phyloP scores from a whole-genome alignment of 306 rosid species.

The Lagenaria siceraria region DNA sequence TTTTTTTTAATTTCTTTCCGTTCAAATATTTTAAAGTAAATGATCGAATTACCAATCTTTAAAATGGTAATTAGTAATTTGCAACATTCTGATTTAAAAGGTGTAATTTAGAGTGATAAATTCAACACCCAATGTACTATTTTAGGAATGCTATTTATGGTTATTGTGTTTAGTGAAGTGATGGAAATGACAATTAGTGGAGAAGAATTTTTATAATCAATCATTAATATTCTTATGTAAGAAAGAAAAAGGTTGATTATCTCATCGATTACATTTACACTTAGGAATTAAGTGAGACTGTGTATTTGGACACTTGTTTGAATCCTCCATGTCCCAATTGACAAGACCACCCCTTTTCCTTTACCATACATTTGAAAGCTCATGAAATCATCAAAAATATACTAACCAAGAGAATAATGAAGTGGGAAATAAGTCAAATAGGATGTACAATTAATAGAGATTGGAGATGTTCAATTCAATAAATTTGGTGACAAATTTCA shows the following conservation, averaged over 20 bases:
- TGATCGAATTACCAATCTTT: too few species aligned
- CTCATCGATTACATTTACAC: neutral
- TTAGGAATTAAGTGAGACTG: neutral
- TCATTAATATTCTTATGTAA: neutral
- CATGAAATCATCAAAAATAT: neutral
- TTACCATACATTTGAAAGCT: neutral
- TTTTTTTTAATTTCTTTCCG: too few species aligned
- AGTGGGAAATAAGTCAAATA: neutral
- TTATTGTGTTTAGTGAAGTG: neutral
- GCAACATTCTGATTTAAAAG: too few species aligned
- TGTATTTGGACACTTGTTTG: neutral
- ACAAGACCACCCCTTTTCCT: neutral
- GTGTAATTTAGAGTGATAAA: neutral
- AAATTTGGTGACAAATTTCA: neutral
- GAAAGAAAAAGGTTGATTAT: neutral
- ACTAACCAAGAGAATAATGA: neutral
- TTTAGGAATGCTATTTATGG: neutral
- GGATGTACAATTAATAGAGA: neutral
- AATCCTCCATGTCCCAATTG: neutral
- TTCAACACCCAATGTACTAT: neutral
- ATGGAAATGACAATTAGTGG: neutral
- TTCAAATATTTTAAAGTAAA: too few species aligned
- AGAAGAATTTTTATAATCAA: neutral
- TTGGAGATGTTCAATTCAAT: neutral
- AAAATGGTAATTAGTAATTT: too few species aligned